These are phyloP conservation scores for Leccinum pellstonianum DNA, from an alignment of 768 basidiomycete genomes.

Conservation along the genomic window DNA sequence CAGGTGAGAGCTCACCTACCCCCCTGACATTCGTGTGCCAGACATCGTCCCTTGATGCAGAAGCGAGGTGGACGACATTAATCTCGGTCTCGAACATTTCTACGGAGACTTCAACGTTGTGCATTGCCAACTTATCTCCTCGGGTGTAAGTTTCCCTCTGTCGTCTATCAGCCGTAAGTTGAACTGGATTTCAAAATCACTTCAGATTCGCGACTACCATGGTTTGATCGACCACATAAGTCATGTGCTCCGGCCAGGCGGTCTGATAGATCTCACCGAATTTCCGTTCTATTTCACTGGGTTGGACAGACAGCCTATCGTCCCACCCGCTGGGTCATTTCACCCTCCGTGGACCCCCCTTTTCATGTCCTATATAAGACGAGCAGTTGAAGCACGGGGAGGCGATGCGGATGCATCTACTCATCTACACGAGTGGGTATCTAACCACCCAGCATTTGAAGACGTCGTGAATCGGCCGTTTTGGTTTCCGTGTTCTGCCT, in stretches of 20 bases:
- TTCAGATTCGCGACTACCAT: constrained; percentile 67
- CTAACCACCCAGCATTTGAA: constrained; percentile 55
- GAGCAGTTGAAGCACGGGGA: constrained; percentile 55
- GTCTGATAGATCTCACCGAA: constrained; percentile 65
- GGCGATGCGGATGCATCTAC: constrained; percentile 63
- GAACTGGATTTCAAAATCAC: constrained; percentile 14
- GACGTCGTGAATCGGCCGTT: constrained; percentile 55
- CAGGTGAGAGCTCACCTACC: constrained; percentile 43
- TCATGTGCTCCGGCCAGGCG: constrained; percentile 66
- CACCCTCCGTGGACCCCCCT: constrained; percentile 58
- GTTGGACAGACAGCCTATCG: constrained; percentile 42
- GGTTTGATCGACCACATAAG: constrained; percentile 64
- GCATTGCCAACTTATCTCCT: constrained; percentile 67
- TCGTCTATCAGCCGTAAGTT: constrained; percentile 8
- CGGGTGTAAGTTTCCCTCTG: constrained; percentile 57
- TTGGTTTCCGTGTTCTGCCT: constrained; percentile 64
- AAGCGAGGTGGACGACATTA: constrained; percentile 83
- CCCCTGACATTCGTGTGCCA: constrained; percentile 1
- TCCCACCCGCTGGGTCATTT: constrained; percentile 42
- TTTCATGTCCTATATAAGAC: constrained; percentile 56
- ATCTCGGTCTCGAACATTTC: constrained; percentile 80
- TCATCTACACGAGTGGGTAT: constrained; percentile 55
- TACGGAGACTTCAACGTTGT: constrained; percentile 77
- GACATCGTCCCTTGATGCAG: constrained; percentile 36
- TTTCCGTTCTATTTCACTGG: constrained; percentile 70